phyloP scores from a whole-genome alignment of 441 rosid species.

The Bocquillonia castaneifolia region DNA sequence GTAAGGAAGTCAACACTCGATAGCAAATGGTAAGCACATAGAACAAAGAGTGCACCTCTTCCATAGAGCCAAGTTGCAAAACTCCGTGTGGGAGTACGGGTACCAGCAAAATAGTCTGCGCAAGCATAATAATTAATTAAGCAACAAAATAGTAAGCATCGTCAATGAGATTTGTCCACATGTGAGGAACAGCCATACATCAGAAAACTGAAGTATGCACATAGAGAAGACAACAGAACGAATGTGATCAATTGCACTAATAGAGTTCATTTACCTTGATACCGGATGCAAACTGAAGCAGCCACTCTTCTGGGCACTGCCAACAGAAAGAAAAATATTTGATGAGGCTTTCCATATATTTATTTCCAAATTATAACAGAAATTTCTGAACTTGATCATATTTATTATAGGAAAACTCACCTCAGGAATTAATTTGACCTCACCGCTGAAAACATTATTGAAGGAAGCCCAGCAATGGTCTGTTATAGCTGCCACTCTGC shows the following conservation, averaged over 20 bases:
- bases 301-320: constrained; percentile 65
- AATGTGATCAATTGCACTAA: background rate
- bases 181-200: background rate
- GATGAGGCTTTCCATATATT: constrained; percentile 4
- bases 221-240: background rate
- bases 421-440: constrained; percentile 28
- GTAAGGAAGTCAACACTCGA: background rate
- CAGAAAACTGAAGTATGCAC: background rate
- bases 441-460: constrained; percentile 27
- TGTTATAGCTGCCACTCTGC: constrained; percentile 39
- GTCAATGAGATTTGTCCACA: background rate
- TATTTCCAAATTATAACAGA: background rate
- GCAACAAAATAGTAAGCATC: background rate
- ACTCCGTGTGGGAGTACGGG: constrained; percentile 62
- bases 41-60: constrained; percentile 38
- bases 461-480: constrained; percentile 42
- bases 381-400: background rate
- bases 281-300: constrained; percentile 54
- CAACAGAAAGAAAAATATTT: constrained; percentile 18
- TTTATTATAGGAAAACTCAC: constrained; percentile 28
- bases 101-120: constrained; percentile 56
- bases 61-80: constrained; percentile 57
- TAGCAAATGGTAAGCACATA: background rate
- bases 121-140: constrained; percentile 15
- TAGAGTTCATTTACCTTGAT: constrained; percentile 42